Evolutionary conservation across 306 rosid genomes (phyloP), one percentile per base, ranked within the genome.

Genomic region (Trifolium repens): DNA sequence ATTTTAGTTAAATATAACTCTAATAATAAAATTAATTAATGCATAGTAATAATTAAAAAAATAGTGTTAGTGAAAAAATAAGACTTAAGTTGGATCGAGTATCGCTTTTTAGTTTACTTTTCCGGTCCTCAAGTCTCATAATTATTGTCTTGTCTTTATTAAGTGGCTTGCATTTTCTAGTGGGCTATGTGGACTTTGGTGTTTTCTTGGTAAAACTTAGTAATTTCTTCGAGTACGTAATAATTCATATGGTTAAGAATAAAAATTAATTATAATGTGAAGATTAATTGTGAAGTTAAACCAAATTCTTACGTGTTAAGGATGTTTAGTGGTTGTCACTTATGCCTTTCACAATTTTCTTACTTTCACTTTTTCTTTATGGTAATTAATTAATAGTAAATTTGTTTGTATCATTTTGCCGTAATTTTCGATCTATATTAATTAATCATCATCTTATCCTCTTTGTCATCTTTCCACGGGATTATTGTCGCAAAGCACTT

Each of bases 71-170:
- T 8, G 12, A 40, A 40, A 37, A 40, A 8, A 40, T 40, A 9
- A 9, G 8, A 40, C 50, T 11, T 17, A 17, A 17, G 19, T 17
- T 17, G 30, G 30, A 27, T 27, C 30, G 3, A 27, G 30, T 30
- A 30, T 32, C 35, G 6, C 35, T 32, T 32, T 4, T 32, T 46
- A 16, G 37, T 52, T 52, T 9, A 26, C 73, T 78, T 75, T 68
- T 30, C 47, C 11, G 9, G 66, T 82, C 74, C 75, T 80, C 81
- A 79, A 78, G 76, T 80, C 71, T 79, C 85, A 83, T 85, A 76
- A 87, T 91, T 84, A 81, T 78, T 67, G 85, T 73, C 84, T 88
- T 88, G 81, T 69, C 87, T 80, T 78, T 73, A 72, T 69, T 77
- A 65, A 75, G 87, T 84, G 83, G 80, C 64, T 77, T 76, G 80